Percentiles rank a stretch among this genome's conserved stretches.
Evolutionary conservation across 2,329 filamentous ascomycete species (phyloP).

Genomic region (Dactylellina leptospora): DNA sequence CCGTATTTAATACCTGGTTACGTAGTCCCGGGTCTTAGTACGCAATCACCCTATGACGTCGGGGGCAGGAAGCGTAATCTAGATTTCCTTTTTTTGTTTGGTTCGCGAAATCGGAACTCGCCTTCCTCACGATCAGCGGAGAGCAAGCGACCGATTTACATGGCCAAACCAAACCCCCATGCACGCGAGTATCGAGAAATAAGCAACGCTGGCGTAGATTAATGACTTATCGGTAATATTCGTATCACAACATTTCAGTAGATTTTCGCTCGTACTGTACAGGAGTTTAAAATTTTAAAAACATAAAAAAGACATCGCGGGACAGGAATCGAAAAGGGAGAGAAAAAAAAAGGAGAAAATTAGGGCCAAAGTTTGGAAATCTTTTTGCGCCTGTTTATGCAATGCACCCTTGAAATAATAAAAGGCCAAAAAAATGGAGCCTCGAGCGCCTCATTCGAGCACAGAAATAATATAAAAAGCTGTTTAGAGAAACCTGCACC

Average conservation of each 20-base stretch:
- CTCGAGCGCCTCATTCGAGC: no score
- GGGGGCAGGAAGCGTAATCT: no score
- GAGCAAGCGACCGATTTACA: background rate
- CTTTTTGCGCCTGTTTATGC: constrained; percentile 54
- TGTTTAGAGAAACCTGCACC: no score
- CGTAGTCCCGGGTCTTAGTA: no score
- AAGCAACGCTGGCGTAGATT: no score
- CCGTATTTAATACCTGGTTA: background rate
- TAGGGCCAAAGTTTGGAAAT: constrained; percentile 44
- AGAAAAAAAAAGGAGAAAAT: constrained; percentile 3
- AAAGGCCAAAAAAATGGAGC: constrained; percentile 21
- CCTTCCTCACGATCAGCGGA: background rate
- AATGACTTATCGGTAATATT: background rate
- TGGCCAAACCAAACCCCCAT: background rate
- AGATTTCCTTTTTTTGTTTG: background rate
- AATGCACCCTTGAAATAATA: constrained; percentile 47
- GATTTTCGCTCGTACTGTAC: constrained; percentile 52
- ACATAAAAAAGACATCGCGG: no score
- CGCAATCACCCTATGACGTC: constrained; percentile 7
- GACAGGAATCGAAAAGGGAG: no score
- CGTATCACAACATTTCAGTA: constrained; percentile 24
- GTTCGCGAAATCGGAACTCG: constrained; percentile 33
- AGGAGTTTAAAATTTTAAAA: no score
- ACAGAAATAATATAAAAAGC: no score
- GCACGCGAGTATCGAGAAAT: no score